Conservation (phyloP, 768 basidiomycete genomes). For the Phylloporus rhodoxanthus region DNA sequence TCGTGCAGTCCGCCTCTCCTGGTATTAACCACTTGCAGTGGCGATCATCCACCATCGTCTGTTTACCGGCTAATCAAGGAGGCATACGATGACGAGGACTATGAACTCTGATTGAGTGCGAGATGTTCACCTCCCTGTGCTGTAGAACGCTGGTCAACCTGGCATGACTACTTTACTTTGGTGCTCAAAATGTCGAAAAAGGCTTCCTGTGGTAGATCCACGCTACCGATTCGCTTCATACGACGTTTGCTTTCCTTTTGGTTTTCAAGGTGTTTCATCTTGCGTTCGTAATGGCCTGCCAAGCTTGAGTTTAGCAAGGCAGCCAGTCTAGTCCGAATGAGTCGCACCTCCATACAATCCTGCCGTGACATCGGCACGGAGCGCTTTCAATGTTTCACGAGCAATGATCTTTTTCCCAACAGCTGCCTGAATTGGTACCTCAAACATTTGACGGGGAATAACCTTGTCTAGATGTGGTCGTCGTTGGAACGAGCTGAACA, state of each 20-base stretch:
- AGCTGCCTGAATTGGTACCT: conserved; percentile 92
- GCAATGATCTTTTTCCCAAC: conserved; percentile 85
- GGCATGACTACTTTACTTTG: conserved; percentile 32
- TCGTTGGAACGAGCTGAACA: not conserved
- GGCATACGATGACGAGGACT: conserved; percentile 92
- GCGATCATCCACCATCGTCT: conserved; percentile 93
- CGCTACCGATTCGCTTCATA: conserved; percentile 84
- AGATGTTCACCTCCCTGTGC: not conserved
- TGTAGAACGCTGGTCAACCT: not conserved
- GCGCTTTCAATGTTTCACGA: conserved; percentile 79
- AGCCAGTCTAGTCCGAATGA: not conserved
- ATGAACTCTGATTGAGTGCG: conserved; percentile 44
- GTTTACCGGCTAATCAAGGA: conserved; percentile 91
- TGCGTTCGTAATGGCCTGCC: conserved; percentile 84
- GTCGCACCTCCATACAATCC: conserved; percentile 80
- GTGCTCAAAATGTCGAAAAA: conserved; percentile 86
- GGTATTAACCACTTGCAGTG: conserved; percentile 43
- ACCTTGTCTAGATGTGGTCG: conserved; percentile 60
- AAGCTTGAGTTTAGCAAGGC: not conserved
- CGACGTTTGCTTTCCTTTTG: conserved; percentile 91
- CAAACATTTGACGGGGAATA: conserved; percentile 88
- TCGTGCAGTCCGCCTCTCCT: conserved; percentile 5
- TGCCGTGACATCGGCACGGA: conserved; percentile 89
- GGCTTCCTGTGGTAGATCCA: conserved; percentile 91
- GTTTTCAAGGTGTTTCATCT: conserved; percentile 79